Evolutionary conservation across 345 rosid species (phyloP).

Genomic region (Crucihimalaya himalaica): DNA sequence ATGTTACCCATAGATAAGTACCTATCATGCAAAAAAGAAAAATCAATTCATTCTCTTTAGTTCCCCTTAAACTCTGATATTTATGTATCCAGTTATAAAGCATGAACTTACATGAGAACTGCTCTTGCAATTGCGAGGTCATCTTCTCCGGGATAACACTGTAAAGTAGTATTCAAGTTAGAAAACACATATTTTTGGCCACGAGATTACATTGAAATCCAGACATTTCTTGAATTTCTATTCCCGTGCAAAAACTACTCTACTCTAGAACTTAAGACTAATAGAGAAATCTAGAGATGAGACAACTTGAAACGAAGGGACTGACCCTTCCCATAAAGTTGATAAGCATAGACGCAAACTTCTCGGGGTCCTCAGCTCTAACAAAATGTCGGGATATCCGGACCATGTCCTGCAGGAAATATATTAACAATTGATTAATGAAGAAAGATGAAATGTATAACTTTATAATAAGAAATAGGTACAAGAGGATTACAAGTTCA

Average conservation of each 20-base stretch:
- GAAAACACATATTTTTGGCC: not conserved
- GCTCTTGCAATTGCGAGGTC: constrained; percentile 90
- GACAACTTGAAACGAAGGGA: not conserved
- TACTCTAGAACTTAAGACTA: not conserved
- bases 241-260: not conserved
- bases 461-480: not conserved
- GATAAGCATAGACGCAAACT: constrained; percentile 73
- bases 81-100: constrained; percentile 3
- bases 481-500: constrained; percentile 63
- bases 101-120: constrained; percentile 61
- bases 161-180: constrained; percentile 38
- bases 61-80: not conserved
- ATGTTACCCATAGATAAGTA: constrained; percentile 81
- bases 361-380: constrained; percentile 68
- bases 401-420: constrained; percentile 78
- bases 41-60: not conserved
- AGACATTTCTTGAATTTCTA: constrained; percentile 7
- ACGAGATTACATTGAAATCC: not conserved
- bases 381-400: constrained; percentile 82
- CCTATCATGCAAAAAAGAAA: constrained; percentile 46
- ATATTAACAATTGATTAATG: constrained; percentile 2
- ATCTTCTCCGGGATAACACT: constrained; percentile 99
- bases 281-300: constrained; percentile 6
- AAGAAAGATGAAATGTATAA: not conserved
- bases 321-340: constrained; percentile 91